These are phyloP conservation scores for Kuraishia borneana DNA, from an alignment of 805 yeast species.

Conservation along the genomic window DNA sequence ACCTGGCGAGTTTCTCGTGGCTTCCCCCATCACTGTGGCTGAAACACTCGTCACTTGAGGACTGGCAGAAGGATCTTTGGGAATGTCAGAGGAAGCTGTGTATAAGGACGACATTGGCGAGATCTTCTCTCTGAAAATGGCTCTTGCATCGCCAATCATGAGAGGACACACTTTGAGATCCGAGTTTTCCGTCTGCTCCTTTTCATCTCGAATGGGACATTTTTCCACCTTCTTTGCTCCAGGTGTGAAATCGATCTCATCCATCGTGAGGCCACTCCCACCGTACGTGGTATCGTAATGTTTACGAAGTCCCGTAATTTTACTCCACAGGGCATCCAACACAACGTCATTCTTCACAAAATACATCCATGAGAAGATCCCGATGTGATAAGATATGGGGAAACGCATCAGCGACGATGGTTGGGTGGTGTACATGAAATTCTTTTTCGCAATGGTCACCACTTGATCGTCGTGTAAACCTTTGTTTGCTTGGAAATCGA, in stretches of 20 bases:
- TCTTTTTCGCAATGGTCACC: conserved; percentile 20
- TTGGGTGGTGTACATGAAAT: conserved; percentile 23
- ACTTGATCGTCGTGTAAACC: conserved; percentile 10
- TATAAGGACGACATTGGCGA: conserved; percentile 8
- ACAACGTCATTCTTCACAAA: conserved; percentile 50
- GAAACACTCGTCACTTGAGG: conserved; percentile 14
- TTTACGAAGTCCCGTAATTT: conserved; percentile 21
- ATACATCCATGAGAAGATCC: conserved; percentile 49
- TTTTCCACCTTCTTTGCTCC: background rate
- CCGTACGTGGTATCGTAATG: conserved; percentile 24
- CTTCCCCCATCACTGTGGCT: conserved; percentile 1
- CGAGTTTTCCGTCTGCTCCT: conserved; percentile 4
- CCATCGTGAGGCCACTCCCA: conserved; percentile 15
- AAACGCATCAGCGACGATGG: conserved; percentile 19
- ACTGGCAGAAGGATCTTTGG: conserved; percentile 12
- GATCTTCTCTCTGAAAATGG: conserved; percentile 21
- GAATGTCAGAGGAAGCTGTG: conserved; percentile 13
- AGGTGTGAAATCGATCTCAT: conserved; percentile 6
- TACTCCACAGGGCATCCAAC: conserved; percentile 39
- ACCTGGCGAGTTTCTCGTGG: background rate
- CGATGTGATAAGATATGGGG: conserved; percentile 24
- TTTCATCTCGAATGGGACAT: conserved; percentile 3
- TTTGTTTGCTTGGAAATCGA: background rate
- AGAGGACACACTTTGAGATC: conserved; percentile 31
- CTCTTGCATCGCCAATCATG: conserved; percentile 32